These are phyloP conservation scores for Vaccinium macrocarpon DNA, from an alignment of 148 eudicot species.

Conservation along the genomic window DNA sequence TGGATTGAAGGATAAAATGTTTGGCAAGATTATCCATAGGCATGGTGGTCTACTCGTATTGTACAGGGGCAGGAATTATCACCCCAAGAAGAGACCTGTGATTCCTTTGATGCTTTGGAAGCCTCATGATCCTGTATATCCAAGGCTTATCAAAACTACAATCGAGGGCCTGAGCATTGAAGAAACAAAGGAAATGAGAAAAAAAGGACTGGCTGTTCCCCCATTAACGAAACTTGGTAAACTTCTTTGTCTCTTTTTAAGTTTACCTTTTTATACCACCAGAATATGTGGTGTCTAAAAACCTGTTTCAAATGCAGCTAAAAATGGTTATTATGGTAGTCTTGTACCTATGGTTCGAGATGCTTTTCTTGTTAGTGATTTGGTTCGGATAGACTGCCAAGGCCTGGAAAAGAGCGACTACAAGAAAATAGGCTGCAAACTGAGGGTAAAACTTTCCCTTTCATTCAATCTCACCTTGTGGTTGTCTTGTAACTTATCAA, in stretches of 20 bases:
- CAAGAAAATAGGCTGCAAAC: conserved; percentile 83
- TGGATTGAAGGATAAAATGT: conserved; percentile 72
- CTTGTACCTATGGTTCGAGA: conserved; percentile 92
- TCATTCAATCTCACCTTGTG: not conserved
- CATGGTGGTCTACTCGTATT: conserved; percentile 68
- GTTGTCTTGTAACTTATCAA: not conserved
- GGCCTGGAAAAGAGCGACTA: conserved; percentile 82
- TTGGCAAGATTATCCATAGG: conserved; percentile 73
- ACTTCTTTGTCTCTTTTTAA: not conserved
- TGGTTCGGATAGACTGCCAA: conserved; percentile 81
- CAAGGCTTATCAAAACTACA: conserved; percentile 81
- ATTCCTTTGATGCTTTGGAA: conserved; percentile 96
- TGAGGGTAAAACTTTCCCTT: conserved; percentile 52
- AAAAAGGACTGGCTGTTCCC: conserved; percentile 72
- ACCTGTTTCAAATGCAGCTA: conserved; percentile 47
- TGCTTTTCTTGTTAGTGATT: conserved; percentile 79
- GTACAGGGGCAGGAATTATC: conserved; percentile 83
- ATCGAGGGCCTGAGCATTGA: conserved; percentile 84
- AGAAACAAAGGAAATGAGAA: conserved; percentile 83
- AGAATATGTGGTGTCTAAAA: not conserved
- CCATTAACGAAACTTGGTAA: conserved; percentile 81
- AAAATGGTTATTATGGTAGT: conserved; percentile 89
- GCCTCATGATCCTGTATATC: conserved; percentile 91
- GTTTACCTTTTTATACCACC: not conserved
- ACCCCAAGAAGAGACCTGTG: conserved; percentile 66